Conservation (phyloP, 164 flowering plant species). For the Annona squamosa region DNA sequence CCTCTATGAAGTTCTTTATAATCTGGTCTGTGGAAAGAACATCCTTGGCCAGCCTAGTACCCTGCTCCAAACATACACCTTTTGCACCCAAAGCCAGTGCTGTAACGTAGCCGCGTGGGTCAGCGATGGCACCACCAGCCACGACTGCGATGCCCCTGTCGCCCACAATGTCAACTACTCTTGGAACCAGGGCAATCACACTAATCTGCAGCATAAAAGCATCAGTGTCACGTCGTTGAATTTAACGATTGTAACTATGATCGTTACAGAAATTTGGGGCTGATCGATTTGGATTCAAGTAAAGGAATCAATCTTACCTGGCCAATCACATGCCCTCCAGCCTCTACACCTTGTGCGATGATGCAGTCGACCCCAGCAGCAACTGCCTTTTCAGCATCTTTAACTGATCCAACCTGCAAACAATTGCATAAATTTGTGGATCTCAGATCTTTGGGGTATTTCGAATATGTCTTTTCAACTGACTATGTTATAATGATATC, state of each 20-base stretch:
- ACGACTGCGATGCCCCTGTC: conserved; percentile 16
- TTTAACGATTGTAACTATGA: too few relatives aligned
- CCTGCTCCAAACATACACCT: conserved; percentile 13
- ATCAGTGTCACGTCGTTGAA: too few relatives aligned
- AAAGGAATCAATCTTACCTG: conserved; percentile 2
- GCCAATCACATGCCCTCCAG: conserved; percentile 3
- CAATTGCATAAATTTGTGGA: too few relatives aligned
- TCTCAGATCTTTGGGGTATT: too few relatives aligned
- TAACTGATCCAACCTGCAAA: conserved; percentile 12
- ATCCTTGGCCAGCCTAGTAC: conserved; percentile 8
- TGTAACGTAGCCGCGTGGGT: conserved; percentile 19
- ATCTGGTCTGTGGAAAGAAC: too few relatives aligned
- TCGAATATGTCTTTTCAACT: too few relatives aligned
- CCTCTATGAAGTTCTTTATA: too few relatives aligned
- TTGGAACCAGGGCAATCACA: conserved; percentile 14
- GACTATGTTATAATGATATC: too few relatives aligned
- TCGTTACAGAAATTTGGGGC: too few relatives aligned
- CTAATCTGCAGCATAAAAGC: conserved; percentile 5
- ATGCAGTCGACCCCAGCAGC: conserved; percentile 17
- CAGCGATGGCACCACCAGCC: conserved; percentile 17
- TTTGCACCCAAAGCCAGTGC: conserved; percentile 20
- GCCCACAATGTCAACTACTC: conserved; percentile 18
- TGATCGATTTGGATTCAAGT: too few relatives aligned
- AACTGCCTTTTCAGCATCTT: too few relatives aligned
- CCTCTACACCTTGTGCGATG: conserved; percentile 16